Evolutionary conservation across 441 rosid species (phyloP), one percentile per base, ranked within the genome.

Genomic region (Populus hybrid): DNA sequence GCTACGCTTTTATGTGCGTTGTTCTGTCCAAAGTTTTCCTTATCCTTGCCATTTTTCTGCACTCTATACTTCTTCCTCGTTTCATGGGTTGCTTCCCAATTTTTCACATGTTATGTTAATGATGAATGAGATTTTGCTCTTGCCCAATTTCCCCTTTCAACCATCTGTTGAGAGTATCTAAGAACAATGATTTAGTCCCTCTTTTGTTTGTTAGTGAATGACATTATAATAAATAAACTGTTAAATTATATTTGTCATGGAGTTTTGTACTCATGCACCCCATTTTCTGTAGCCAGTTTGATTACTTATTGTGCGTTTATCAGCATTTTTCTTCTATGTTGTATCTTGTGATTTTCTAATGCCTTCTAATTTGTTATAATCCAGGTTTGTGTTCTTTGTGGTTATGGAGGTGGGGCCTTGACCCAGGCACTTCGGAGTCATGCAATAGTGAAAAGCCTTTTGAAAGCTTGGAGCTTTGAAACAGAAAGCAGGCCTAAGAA

Each of bases 331-430:
- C 26, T 38, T 42, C 26, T 23, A 18, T 36, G n/a, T 74, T 56
- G 61, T 67, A 45, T 38, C 40, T 68, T 45, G 21, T 69, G 66
- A 36, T 73, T 80, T 29, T 68, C 24, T 63, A 73, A 69, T 50
- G 40, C 45, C 24, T 45, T 40, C 16, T 2, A 10, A 31, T 29
- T 45, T 63, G 18, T 77, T 24, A 23, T 71, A 38, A 26, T 75
- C 21, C 79, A 88, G 90, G 90, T 83, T 16, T 88, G 90, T 79
- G 90, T 88, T 72, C 88, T 88, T 69, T 88, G 90, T 77, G 89
- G 90, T 74, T 88, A 86, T 72, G 88, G 88, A 5, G 83, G 89
- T 66, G 90, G 90, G 76, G 90, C 90, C 10, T 84, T 88, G 89
- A 86, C 89, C 45, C 77, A 64, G 64, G 90, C 90, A n/a, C 79